Conservation (phyloP, 2,329 filamentous ascomycete species). For the Monosporascus sp. region DNA sequence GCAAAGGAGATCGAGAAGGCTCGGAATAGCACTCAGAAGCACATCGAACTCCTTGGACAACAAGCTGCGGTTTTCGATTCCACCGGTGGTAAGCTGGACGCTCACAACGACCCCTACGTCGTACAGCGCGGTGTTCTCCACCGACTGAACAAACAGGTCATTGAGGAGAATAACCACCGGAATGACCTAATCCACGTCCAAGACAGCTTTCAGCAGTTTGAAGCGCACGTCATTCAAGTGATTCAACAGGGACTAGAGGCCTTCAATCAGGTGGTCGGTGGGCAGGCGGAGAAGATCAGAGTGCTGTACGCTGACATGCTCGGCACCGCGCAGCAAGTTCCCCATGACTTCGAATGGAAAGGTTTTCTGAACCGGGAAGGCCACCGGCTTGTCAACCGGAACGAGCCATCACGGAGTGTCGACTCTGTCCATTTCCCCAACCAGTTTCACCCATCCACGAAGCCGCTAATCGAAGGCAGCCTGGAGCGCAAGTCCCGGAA, state of each 20-base stretch:
- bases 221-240: slow-evolving; percentile 76
- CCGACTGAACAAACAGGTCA: slow-evolving; percentile 82
- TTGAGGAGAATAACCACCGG: slow-evolving; percentile 93
- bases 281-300: slow-evolving; percentile 76
- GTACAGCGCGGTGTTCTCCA: slow-evolving; percentile 75
- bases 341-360: slow-evolving; percentile 86
- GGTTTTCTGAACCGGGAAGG: slow-evolving; percentile 70
- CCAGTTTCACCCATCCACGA: slow-evolving; percentile 74
- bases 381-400: slow-evolving; percentile 71
- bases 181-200: slow-evolving; percentile 91
- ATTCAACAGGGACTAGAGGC: slow-evolving; percentile 77
- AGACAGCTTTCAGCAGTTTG: slow-evolving; percentile 81
- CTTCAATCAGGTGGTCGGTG: slow-evolving; percentile 74
- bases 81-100: slow-evolving; percentile 62
- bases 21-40: slow-evolving; percentile 81
- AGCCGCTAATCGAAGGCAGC: slow-evolving; percentile 78
- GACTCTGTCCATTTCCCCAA: slow-evolving; percentile 79
- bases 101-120: slow-evolving; percentile 81
- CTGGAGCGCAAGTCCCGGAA: slow-evolving; percentile 89
- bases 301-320: slow-evolving; percentile 82
- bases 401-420: slow-evolving; percentile 66
- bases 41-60: slow-evolving; percentile 89
- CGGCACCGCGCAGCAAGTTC: slow-evolving; percentile 67
- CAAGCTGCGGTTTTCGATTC: slow-evolving; percentile 77
- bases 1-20: slow-evolving; percentile 91